Evolutionary conservation across 1,284 basidiomycete species (phyloP).

Genomic region (Melampsora americana): DNA sequence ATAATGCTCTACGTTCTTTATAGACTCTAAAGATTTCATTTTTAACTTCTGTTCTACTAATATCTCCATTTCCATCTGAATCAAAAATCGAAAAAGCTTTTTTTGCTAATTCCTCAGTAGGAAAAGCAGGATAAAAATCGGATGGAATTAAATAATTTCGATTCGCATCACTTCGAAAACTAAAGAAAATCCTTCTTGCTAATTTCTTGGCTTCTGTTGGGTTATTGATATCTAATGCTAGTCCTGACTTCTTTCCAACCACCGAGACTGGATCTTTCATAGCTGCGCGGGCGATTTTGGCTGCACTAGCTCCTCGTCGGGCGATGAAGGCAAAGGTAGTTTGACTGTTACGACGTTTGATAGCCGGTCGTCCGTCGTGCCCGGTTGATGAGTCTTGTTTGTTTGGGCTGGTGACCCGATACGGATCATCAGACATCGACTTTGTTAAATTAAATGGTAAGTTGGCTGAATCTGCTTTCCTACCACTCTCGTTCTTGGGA

Average conservation of each 20-base stretch:
- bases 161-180: conserved; percentile 60
- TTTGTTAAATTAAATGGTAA: background rate
- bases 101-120: conserved; percentile 42
- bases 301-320: conserved; percentile 44
- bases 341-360: conserved; percentile 17
- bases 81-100: conserved; percentile 48
- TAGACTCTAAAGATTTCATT: conserved; percentile 67
- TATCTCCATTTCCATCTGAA: conserved; percentile 67
- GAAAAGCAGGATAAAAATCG: conserved; percentile 63
- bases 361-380: background rate
- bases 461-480: background rate
- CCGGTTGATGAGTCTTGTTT: background rate
- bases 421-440: background rate
- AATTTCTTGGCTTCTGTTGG: conserved; percentile 59
- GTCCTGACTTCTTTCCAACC: conserved; percentile 48
- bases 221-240: conserved; percentile 51
- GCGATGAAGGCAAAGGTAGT: conserved; percentile 41
- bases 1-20: conserved; percentile 61
- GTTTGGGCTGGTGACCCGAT: background rate
- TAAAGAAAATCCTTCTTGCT: conserved; percentile 66
- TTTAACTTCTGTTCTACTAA: conserved; percentile 74
- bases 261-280: conserved; percentile 47
- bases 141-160: conserved; percentile 64
- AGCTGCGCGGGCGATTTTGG: conserved; percentile 46
- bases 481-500: background rate